Evolutionary conservation across 2,329 filamentous ascomycete genomes (phyloP).

Genomic region (Fusarium acutatum): DNA sequence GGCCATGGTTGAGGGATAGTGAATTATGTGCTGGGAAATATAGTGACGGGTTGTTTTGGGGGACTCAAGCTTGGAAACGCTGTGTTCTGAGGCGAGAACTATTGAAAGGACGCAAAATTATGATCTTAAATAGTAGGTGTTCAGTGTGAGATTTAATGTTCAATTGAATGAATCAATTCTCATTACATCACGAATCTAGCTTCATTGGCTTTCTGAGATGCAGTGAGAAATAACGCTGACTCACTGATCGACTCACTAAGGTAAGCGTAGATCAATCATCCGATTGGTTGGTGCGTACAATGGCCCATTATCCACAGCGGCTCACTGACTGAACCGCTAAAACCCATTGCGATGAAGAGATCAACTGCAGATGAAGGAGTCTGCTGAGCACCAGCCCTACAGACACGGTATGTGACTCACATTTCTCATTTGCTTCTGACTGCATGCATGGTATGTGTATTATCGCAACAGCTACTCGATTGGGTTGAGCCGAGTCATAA

Average conservation of each 20-base stretch:
- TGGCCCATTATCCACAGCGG: rapidly evolving
- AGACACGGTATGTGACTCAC: not conserved
- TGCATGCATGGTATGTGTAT: not conserved
- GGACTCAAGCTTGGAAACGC: too few relatives aligned
- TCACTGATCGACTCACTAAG: not conserved
- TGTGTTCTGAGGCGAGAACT: not conserved
- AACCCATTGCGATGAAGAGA: not conserved
- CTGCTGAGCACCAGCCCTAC: not conserved
- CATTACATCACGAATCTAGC: not conserved
- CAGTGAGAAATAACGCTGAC: not conserved
- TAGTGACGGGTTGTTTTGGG: not conserved
- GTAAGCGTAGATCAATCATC: not conserved
- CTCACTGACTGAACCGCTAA: not conserved
- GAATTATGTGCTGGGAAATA: not conserved
- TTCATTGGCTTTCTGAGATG: not conserved
- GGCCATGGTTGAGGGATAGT: not conserved
- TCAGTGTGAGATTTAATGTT: too few relatives aligned
- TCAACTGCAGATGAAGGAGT: not conserved
- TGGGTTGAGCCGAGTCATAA: not conserved
- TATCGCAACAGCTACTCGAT: not conserved
- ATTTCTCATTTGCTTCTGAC: rapidly evolving
- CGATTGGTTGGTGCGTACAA: not conserved
- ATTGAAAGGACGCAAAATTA: rapidly evolving
- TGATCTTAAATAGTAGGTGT: not conserved
- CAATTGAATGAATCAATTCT: not conserved